phyloP scores from a whole-genome alignment of 352 stramenopile species.

The Phytophthora lateralis region DNA sequence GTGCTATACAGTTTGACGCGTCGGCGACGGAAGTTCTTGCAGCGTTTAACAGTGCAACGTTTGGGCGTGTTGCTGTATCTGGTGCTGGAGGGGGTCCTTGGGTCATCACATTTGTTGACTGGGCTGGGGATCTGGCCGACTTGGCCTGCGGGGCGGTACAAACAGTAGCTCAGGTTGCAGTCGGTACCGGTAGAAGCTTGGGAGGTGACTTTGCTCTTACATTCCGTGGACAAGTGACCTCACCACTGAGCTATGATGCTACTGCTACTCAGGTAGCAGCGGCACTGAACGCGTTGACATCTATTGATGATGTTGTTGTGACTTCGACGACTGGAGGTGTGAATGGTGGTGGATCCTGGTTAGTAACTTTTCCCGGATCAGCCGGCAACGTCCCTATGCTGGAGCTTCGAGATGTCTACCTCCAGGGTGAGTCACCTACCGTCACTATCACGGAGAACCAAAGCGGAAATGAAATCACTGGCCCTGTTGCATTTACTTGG shows the following conservation, averaged over 20 bases:
- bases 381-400: conserved; percentile 39
- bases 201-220: conserved; percentile 41
- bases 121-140: conserved; percentile 38
- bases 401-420: conserved; percentile 9
- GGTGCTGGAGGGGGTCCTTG: conserved; percentile 36
- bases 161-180: conserved; percentile 39
- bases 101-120: conserved; percentile 50
- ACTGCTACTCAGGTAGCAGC: conserved; percentile 32
- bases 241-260: conserved; percentile 32
- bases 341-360: conserved; percentile 47
- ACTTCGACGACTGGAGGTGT: conserved; percentile 9
- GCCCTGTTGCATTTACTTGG: conserved; percentile 29
- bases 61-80: conserved; percentile 37
- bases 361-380: conserved; percentile 49
- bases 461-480: conserved; percentile 40
- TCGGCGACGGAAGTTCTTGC: conserved; percentile 14
- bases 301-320: conserved; percentile 37
- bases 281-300: conserved; percentile 33
- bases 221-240: conserved; percentile 35
- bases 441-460: conserved; percentile 28
- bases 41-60: conserved; percentile 32
- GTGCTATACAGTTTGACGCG: conserved; percentile 39
- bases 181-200: conserved; percentile 41
- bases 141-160: conserved; percentile 50
- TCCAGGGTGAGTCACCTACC: conserved; percentile 32